A percentile compares a stretch with the other conserved stretches of the same genome.
Conservation (phyloP, 1,139 yeast genomes). For the Suhomyces yuchorum region DNA sequence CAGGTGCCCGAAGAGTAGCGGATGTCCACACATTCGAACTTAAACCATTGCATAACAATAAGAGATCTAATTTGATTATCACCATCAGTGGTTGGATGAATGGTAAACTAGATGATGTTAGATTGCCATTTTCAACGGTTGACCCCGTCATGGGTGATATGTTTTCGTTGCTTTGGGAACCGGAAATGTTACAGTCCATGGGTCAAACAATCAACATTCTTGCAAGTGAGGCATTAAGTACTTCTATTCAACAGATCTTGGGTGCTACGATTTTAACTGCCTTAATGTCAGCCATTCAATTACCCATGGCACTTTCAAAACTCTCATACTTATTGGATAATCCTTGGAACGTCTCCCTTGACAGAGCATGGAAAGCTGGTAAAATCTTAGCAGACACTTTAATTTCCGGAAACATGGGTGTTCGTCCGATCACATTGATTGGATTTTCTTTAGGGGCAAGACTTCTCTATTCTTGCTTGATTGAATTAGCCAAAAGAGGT, state of each 20-base stretch:
- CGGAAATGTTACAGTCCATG: slow-evolving; percentile 93
- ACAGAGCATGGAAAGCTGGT: slow-evolving; percentile 98
- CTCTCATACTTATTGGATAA: slow-evolving; percentile 88
- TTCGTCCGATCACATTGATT: slow-evolving; percentile 86
- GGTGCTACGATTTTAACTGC: slow-evolving; percentile 94
- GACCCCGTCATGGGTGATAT: slow-evolving; percentile 98
- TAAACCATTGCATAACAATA: slow-evolving; percentile 88
- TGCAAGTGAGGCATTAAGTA: slow-evolving; percentile 91
- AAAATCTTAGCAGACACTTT: slow-evolving; percentile 87
- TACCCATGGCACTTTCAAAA: slow-evolving; percentile 90
- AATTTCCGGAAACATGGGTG: slow-evolving; percentile 84
- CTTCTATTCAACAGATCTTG: slow-evolving; percentile 90
- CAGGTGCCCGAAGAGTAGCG: slow-evolving; percentile 86
- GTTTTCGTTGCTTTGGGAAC: slow-evolving; percentile 93
- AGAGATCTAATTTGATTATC: slow-evolving; percentile 82
- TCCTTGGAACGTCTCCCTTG: slow-evolving; percentile 97
- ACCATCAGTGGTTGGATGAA: slow-evolving; percentile 99
- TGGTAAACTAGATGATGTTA: slow-evolving; percentile 91
- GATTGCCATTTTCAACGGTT: slow-evolving; percentile 93
- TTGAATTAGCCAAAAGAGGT: slow-evolving; percentile 82
- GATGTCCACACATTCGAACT: slow-evolving; percentile 93
- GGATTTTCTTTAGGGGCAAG: slow-evolving; percentile 96
- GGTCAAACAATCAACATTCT: slow-evolving; percentile 94
- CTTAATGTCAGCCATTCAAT: slow-evolving; percentile 91
- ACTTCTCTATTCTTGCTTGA: slow-evolving; percentile 84